Percentiles rank a stretch among this genome's conserved stretches.
These are phyloP conservation scores for Raffaelea albimanens DNA, from an alignment of 2,329 filamentous ascomycete species.

Conservation along the genomic window DNA sequence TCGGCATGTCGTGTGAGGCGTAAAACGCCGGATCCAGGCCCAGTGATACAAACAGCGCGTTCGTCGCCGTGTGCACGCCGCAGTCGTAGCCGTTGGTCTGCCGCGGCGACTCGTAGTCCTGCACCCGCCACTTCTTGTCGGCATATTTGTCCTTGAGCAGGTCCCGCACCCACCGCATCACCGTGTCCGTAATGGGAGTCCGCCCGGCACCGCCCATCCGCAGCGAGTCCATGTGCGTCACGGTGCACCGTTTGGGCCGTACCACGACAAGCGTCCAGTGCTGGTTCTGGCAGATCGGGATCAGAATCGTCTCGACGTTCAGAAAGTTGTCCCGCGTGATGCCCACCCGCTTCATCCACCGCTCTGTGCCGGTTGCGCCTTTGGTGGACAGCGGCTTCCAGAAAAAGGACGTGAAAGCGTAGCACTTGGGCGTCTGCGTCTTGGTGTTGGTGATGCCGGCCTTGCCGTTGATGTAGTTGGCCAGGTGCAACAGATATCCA, in stretches of 20 bases:
- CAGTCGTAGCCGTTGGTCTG: constrained; percentile 67
- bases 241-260: constrained; percentile 46
- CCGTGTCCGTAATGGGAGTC: constrained; percentile 28
- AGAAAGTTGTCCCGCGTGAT: constrained; percentile 53
- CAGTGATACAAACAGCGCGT: constrained; percentile 53
- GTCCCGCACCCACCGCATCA: constrained; percentile 45
- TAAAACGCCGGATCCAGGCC: constrained; percentile 46
- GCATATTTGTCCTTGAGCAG: constrained; percentile 48
- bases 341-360: constrained; percentile 47
- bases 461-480: constrained; percentile 46
- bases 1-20: constrained; percentile 41
- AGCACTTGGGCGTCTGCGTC: constrained; percentile 44
- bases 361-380: constrained; percentile 36
- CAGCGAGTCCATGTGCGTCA: constrained; percentile 65
- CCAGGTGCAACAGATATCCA: constrained; percentile 51
- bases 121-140: constrained; percentile 47
- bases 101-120: constrained; percentile 37
- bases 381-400: constrained; percentile 43
- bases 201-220: constrained; percentile 27
- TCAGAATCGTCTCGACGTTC: constrained; percentile 55
- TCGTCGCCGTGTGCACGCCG: constrained; percentile 68
- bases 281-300: constrained; percentile 54
- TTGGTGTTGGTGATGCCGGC: constrained; percentile 40
- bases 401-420: constrained; percentile 58
- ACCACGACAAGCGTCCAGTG: constrained; percentile 70